These are phyloP conservation scores for Dioscorea zingiberensis DNA, from an alignment of 106 monocot species.

Conservation along the genomic window DNA sequence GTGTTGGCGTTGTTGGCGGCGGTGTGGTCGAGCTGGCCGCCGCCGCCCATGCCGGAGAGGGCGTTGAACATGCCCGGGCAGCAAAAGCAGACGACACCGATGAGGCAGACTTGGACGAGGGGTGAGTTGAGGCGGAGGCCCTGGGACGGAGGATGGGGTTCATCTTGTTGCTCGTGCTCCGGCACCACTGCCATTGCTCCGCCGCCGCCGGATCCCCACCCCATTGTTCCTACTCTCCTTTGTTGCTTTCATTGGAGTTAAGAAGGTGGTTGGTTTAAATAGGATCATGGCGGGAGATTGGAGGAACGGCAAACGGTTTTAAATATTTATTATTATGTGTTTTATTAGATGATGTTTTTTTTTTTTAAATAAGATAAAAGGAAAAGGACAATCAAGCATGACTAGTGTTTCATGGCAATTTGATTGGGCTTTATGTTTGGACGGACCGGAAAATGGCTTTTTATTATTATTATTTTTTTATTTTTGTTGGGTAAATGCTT, in stretches of 20 bases:
- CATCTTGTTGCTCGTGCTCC: not conserved
- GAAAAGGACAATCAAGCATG: too few species aligned
- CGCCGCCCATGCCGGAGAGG: slow-evolving; percentile 94
- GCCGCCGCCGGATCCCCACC: not conserved
- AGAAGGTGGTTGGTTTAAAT: not conserved
- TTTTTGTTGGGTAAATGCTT: too few species aligned
- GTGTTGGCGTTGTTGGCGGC: slow-evolving; percentile 97
- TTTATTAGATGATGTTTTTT: too few species aligned
- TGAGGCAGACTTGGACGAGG: slow-evolving; percentile 73
- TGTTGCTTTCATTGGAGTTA: not conserved
- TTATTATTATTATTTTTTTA: too few species aligned
- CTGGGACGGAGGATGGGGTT: not conserved
- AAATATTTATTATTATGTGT: too few species aligned
- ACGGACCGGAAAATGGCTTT: not conserved
- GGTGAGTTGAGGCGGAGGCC: slow-evolving; percentile 66
- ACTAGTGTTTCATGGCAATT: too few species aligned
- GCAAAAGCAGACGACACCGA: slow-evolving; percentile 96
- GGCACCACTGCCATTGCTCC: not conserved
- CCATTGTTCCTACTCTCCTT: not conserved
- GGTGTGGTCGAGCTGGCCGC: slow-evolving; percentile 59
- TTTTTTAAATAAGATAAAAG: too few species aligned
- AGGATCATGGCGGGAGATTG: not conserved
- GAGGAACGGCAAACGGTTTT: not conserved
- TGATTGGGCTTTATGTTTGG: not conserved
- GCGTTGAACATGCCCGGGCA: slow-evolving; percentile 99